A percentile compares a stretch with the other conserved stretches of the same genome.
Evolutionary conservation across 306 rosid species (phyloP).

Genomic region (Lagenaria siceraria): DNA sequence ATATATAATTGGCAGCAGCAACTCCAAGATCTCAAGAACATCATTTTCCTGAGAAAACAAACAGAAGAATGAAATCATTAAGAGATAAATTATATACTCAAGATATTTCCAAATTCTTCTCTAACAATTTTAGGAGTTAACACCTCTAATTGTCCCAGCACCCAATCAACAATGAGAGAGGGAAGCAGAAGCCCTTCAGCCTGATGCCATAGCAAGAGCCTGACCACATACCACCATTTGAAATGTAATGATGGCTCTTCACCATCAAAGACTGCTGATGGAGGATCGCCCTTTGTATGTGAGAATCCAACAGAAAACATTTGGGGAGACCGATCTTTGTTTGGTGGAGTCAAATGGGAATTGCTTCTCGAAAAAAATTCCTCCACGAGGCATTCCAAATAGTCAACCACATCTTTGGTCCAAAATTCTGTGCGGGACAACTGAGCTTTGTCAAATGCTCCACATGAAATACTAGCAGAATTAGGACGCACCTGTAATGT

Average conservation of each 20-base stretch:
- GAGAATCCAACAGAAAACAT: conserved; percentile 40
- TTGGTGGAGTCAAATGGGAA: conserved; percentile 35
- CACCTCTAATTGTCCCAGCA: conserved; percentile 82
- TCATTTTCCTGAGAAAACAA: conserved; percentile 56
- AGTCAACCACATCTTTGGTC: conserved; percentile 85
- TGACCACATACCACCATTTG: conserved; percentile 88
- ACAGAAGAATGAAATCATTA: conserved; percentile 15
- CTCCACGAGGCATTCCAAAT: conserved; percentile 71
- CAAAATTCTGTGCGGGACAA: conserved; percentile 72
- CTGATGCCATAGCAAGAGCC: conserved; percentile 90
- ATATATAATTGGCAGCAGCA: conserved; percentile 76
- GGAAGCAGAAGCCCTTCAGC: conserved; percentile 83
- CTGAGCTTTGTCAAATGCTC: conserved; percentile 64
- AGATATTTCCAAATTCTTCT: neutral
- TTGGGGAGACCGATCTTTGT: conserved; percentile 55
- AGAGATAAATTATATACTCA: neutral
- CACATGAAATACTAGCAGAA: conserved; percentile 49
- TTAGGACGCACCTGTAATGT: conserved; percentile 60
- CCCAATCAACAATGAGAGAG: conserved; percentile 85
- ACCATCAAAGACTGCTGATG: conserved; percentile 39
- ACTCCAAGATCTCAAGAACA: conserved; percentile 67
- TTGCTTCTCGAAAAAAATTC: conserved; percentile 54
- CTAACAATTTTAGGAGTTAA: neutral
- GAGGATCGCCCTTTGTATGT: conserved; percentile 42
- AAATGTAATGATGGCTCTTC: conserved; percentile 76